A percentile compares a stretch with the other conserved stretches of the same genome.
Evolutionary conservation across 139 green algal species (phyloP).

Genomic region (Haematococcus lacustris): DNA sequence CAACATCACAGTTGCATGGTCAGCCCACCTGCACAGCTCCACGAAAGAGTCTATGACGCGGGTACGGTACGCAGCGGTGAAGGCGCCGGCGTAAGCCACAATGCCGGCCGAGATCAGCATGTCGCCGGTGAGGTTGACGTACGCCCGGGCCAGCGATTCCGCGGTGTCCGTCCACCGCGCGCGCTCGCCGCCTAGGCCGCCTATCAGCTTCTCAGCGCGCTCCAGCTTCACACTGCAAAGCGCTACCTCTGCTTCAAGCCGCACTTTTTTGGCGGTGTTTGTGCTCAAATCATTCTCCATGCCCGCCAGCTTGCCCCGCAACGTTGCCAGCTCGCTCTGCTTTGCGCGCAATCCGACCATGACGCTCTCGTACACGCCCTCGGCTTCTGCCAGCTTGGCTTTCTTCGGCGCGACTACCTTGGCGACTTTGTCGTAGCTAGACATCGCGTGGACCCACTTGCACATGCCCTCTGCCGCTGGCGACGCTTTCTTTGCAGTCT

Average conservation of each 20-base stretch:
- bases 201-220: slow-evolving; percentile 62
- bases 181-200: slow-evolving; percentile 52
- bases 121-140: slow-evolving; percentile 67
- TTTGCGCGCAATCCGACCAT: slow-evolving; percentile 62
- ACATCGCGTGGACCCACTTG: slow-evolving; percentile 72
- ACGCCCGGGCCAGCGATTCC: slow-evolving; percentile 31
- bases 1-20: not conserved
- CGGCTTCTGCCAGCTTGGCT: slow-evolving; percentile 57
- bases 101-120: slow-evolving; percentile 62
- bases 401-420: slow-evolving; percentile 68
- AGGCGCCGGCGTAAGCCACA: slow-evolving; percentile 65
- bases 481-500: slow-evolving; percentile 54
- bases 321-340: slow-evolving; percentile 55
- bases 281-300: slow-evolving; percentile 60
- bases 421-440: slow-evolving; percentile 66
- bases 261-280: slow-evolving; percentile 60
- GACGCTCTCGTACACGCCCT: slow-evolving; percentile 58
- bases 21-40: slow-evolving; percentile 29
- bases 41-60: slow-evolving; percentile 38
- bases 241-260: slow-evolving; percentile 60
- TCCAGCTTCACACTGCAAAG: slow-evolving; percentile 65
- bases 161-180: slow-evolving; percentile 55
- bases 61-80: slow-evolving; percentile 55
- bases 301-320: slow-evolving; percentile 58
- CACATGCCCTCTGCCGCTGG: slow-evolving; percentile 57